These are phyloP conservation scores for Claviceps pazoutovae DNA, from an alignment of 2,329 filamentous ascomycete genomes.

Conservation along the genomic window DNA sequence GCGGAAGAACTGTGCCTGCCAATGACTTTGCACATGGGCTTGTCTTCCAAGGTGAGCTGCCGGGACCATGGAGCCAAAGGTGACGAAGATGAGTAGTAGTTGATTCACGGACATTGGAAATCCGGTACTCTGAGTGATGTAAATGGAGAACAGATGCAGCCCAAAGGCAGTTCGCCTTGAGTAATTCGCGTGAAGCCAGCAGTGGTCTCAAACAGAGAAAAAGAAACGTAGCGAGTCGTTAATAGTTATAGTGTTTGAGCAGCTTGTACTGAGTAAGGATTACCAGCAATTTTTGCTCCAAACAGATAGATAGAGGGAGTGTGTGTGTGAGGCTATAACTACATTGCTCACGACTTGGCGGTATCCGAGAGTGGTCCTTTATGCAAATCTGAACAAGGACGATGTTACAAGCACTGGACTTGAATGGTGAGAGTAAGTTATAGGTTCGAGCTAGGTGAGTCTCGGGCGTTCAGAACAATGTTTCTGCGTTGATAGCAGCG, in stretches of 20 bases:
- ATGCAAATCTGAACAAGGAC: not conserved
- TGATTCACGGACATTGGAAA: slow-evolving; percentile 10
- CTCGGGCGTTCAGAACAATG: not conserved
- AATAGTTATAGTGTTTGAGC: not conserved
- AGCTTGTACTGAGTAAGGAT: not conserved
- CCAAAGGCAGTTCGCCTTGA: not conserved
- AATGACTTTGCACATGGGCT: slow-evolving; percentile 9
- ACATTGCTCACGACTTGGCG: not conserved
- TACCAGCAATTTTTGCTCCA: not conserved
- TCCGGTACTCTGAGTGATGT: not conserved
- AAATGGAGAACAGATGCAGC: not conserved
- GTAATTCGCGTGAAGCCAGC: not conserved
- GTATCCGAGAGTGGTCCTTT: not conserved
- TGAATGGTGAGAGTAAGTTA: not conserved
- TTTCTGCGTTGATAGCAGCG: not conserved
- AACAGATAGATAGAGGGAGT: not conserved
- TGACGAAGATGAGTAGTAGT: slow-evolving; percentile 10
- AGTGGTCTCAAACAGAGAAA: not conserved
- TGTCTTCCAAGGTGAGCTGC: slow-evolving; percentile 7
- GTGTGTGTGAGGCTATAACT: not conserved
- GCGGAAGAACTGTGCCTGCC: slow-evolving; percentile 16
- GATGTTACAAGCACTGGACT: not conserved
- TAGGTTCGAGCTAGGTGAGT: not conserved
- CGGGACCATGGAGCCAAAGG: slow-evolving; percentile 11
- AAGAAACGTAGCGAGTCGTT: not conserved